These are phyloP conservation scores for Pleurotus salmoneostramineus DNA, from an alignment of 768 basidiomycete genomes.

Conservation along the genomic window DNA sequence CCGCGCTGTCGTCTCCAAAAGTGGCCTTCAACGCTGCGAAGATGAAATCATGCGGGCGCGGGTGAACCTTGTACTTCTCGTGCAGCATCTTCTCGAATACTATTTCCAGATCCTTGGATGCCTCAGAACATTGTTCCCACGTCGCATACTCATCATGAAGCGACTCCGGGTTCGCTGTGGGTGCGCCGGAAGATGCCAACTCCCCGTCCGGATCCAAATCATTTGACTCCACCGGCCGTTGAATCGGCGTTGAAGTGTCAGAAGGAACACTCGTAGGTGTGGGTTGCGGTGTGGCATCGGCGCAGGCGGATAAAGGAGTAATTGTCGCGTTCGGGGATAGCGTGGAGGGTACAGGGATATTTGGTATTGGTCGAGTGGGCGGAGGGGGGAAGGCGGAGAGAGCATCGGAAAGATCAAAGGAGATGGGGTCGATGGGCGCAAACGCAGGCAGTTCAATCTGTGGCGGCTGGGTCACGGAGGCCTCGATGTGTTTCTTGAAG, in stretches of 20 bases:
- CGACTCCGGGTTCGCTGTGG: not conserved
- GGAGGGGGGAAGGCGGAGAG: constrained; percentile 2
- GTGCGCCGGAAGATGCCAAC: not conserved
- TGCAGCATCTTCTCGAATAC: constrained; percentile 59
- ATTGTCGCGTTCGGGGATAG: not conserved
- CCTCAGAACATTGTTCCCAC: constrained; percentile 35
- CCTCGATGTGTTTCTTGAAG: not conserved
- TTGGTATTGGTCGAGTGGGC: constrained; percentile 8
- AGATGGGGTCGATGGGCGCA: not conserved
- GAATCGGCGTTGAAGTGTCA: constrained; percentile 11
- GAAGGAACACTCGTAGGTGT: not conserved
- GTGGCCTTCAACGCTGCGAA: constrained; percentile 35
- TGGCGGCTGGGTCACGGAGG: not conserved
- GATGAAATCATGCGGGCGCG: constrained; percentile 49
- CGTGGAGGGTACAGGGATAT: constrained; percentile 1
- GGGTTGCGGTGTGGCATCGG: not conserved
- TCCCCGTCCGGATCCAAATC: not conserved
- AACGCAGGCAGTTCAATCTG: not conserved
- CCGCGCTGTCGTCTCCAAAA: constrained; percentile 47
- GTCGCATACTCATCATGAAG: constrained; percentile 14
- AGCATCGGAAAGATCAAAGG: not conserved
- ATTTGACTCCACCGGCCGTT: constrained; percentile 15
- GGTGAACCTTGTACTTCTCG: constrained; percentile 46
- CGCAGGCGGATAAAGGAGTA: not conserved
- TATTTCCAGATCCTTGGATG: constrained; percentile 47